Base-by-base conservation (phyloP, 306 rosid genomes). In the Dalbergia oliveri region DNA sequence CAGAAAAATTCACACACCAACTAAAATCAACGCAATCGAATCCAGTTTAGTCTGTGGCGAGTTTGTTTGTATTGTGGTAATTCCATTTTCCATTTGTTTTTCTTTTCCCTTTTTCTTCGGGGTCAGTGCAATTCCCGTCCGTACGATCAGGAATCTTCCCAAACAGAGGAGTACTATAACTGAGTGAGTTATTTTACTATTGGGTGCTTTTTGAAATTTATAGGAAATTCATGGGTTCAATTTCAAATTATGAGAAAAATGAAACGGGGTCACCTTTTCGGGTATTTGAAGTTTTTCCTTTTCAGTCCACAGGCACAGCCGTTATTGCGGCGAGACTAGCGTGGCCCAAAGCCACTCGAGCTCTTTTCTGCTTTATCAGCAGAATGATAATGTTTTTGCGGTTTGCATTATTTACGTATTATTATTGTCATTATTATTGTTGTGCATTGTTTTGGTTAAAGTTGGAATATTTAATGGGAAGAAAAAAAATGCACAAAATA, bases 311-410 rank as follows among this genome's bases (percentile, higher is more conserved):
- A 51, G 67, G 53, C 85, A 73, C 89, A 87, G 88, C 97, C 95
- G 91, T 80, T 85, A 84, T 88, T 86, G 89, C 93, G 95, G 99
- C 95, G 89, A 82, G 75, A 81, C 86, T 87, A 88, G 93, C 89
- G 89, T 86, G 85, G 39, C 43, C 57, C 57, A 8, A 18, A 56
- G 68, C 82, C 72, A 72, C 43, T 1, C 66, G 62, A 14, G 44
- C 50, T 39, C 39, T 69, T 60, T n/a, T n/a, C 54, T 61, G 69
- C 76, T 75, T 69, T 66, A 33, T 49, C 9, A 33, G 77, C 10
- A 79, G 61, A 51, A 39, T 4, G 31, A 61, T 60, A 61, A 63
- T 69, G 54, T 53, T 74, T 78, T 67, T 18, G 31, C 34, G 74
- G 77, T 81, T 79, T 84, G 26, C 73, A 72, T 81, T 77, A 73